Conservation (phyloP, 495 filamentous ascomycete genomes). For the Aspergillus avenaceus region DNA sequence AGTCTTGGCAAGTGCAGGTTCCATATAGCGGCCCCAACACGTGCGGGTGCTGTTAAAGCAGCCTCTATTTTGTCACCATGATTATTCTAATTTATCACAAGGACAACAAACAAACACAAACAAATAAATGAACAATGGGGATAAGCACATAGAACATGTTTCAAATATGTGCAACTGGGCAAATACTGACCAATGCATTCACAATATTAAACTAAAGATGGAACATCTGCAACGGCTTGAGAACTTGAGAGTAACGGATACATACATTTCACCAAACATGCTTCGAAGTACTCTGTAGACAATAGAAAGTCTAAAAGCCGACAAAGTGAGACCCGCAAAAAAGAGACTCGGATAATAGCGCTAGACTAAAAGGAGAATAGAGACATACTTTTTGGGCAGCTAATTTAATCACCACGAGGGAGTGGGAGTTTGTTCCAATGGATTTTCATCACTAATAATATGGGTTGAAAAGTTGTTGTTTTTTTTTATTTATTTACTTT, state of each 20-base stretch:
- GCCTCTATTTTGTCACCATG: too few species aligned
- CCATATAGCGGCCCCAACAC: not conserved
- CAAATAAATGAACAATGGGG: not conserved
- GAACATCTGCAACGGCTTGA: not conserved
- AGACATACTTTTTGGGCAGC: not conserved
- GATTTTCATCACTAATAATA: not conserved
- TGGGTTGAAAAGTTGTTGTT: not conserved
- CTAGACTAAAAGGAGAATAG: not conserved
- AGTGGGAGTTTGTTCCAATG: not conserved
- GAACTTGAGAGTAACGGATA: not conserved
- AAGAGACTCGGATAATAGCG: not conserved
- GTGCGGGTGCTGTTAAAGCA: not conserved
- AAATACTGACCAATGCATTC: not conserved
- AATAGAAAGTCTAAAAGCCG: not conserved
- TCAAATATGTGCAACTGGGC: too few species aligned
- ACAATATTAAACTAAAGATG: not conserved
- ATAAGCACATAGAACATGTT: too few species aligned
- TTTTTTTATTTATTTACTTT: too few species aligned
- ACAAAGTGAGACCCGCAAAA: conserved; percentile 3
- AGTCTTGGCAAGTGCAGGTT: not conserved
- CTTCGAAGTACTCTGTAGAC: not conserved
- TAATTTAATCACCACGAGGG: conserved; percentile 9
- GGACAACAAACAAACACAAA: not conserved
- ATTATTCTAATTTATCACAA: not conserved
- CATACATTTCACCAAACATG: not conserved